Evolutionary conservation across 2,329 filamentous ascomycete species (phyloP), one percentile per base, ranked within the genome.

Genomic region (Talaromyces funiculosus): DNA sequence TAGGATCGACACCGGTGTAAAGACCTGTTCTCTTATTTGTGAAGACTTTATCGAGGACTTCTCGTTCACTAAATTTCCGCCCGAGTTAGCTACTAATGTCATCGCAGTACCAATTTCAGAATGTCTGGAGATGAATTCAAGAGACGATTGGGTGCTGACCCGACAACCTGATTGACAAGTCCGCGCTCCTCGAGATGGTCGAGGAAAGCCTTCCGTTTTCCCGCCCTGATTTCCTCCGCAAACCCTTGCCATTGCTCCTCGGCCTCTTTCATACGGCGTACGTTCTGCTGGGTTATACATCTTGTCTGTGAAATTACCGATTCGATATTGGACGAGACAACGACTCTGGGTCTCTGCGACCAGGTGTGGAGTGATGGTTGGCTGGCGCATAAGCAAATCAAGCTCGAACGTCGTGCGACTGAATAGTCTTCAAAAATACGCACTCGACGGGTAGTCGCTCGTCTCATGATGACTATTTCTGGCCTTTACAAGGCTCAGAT

Each of bases 1-100:
- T 81, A 40, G 79, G 79, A 62, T 81, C 79, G 22, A 81, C 71
- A 61, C 79, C 79, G 26, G 73, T 75, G 63, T 81, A 81, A 26
- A 78, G 69, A 12, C 79, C 79, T 18, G 75, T 70, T 61, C 79
- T 69, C 62, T 78, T 79, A 60, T 79, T 69, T 4, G 73, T 79
- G 49, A 81, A 73, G 9, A 81, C 57, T 35, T 69, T 69, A 58
- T 81, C 71, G 45, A 81, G 65, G 20, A 76, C 67, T 35, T 79
- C 73, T 45, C 76, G 73, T 58, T 77, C 73, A 22, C 78, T 78
- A 57, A 33, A 47, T 8, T 2, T 42, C 31, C 22, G 55, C n/a
- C 14, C 9, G 43, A 26, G 54, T 65, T 49, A 68, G 64, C 65
- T 20, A 63, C 49, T 7, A 37, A 56, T 53, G 7, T 20, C 12